Evolutionary conservation across 1,139 yeast species (phyloP).

Genomic region (Suhomyces bokatorum): DNA sequence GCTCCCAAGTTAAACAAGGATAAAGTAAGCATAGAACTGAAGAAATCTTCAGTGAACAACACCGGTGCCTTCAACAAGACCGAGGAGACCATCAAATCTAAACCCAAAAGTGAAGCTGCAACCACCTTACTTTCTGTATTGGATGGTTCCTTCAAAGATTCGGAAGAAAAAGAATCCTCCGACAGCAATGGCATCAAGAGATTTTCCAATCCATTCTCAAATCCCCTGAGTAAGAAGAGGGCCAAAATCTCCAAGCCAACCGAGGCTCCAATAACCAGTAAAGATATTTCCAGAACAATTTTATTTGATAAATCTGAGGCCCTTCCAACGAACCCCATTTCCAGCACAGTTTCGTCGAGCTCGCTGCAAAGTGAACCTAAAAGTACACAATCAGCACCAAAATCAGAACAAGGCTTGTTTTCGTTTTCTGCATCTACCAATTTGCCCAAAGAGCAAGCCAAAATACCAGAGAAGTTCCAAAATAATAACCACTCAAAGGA

Average conservation of each 20-base stretch:
- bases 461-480: too few species aligned
- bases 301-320: conserved; percentile 36
- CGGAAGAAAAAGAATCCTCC: conserved; percentile 12
- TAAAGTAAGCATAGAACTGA: not conserved
- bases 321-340: conserved; percentile 16
- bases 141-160: conserved; percentile 34
- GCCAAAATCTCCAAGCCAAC: conserved; percentile 5
- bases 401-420: too few species aligned
- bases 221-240: conserved; percentile 24
- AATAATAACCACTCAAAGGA: too few species aligned
- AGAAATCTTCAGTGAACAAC: too few species aligned
- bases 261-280: conserved; percentile 29
- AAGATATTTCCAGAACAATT: conserved; percentile 39
- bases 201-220: conserved; percentile 56
- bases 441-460: too few species aligned
- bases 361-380: not conserved
- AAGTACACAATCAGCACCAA: too few species aligned
- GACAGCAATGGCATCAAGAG: conserved; percentile 23
- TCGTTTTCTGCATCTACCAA: too few species aligned
- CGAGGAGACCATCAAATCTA: not conserved
- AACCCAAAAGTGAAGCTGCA: conserved; percentile 63
- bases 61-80: not conserved
- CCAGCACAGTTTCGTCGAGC: not conserved
- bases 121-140: conserved; percentile 62
- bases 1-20: conserved; percentile 23